Base-by-base conservation (phyloP, 2,329 filamentous ascomycete species). In the Apiospora rasikravindrae region DNA sequence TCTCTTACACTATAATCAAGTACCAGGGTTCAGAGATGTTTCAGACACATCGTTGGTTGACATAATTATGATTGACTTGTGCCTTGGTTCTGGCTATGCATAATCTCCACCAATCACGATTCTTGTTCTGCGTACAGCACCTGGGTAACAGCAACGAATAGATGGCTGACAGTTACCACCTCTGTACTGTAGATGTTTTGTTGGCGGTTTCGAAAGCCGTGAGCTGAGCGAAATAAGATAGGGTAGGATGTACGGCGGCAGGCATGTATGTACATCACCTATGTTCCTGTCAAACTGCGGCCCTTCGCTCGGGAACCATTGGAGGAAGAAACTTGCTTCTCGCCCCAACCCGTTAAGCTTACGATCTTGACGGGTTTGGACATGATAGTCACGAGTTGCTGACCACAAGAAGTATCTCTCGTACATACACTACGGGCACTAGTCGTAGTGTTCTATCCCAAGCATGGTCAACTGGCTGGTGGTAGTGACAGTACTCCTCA, bases 1-100 rank as follows among this genome's bases (percentile, higher is more conserved):
- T 64, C 57, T 64, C 57, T 64, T 64, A 64, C 57, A 64, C 57
- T 64, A 33, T 40, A 40, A 64, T 64, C 33, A 40, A 64, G 29
- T 64, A 22, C 57, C 68, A 47, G 47, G 68, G 47, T 47, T 49
- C 33, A 51, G 24, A 69, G 68, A 69, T 69, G 68, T 69, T 69
- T 69, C 68, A 69, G 68, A 24, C 68, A 69, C 29, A 53, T 57
- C 49, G 57, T 40, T 64, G 57, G 57, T 57, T 69, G 47, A 57
- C 47, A 69, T 57, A 69, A 69, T 53, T 69, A 42, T 69, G 49
- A 44, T 51, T 44, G 10, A 69, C 10, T n/a, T 49, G 49, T 49
- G 67, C 67, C 44, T 29, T 37, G 42, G 47, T 22, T 26, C 26
- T 47, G 29, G 26, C 44, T 37, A 22, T 47, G 42, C 24, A 44